These are phyloP conservation scores for Sclerotinia trifoliorum DNA, from an alignment of 2,329 filamentous ascomycete genomes.

Conservation along the genomic window DNA sequence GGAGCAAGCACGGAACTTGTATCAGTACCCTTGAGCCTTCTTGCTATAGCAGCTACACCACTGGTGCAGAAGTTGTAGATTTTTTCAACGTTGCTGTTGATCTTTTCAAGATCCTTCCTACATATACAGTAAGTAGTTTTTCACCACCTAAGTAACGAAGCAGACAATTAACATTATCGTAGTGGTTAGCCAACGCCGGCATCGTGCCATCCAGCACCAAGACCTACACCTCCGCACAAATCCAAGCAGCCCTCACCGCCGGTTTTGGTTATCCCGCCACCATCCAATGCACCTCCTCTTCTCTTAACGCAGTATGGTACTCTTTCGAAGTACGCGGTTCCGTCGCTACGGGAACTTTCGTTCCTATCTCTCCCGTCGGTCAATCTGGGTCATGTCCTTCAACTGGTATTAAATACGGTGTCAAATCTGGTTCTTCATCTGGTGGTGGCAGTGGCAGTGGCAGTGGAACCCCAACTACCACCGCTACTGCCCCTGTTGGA, in stretches of 20 bases:
- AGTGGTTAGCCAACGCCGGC: slow-evolving; percentile 59
- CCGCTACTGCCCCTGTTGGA: slow-evolving; percentile 34
- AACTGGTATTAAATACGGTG: slow-evolving; percentile 56
- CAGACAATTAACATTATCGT: slow-evolving; percentile 2
- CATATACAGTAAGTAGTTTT: slow-evolving; percentile 51
- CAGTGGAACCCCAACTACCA: slow-evolving; percentile 42
- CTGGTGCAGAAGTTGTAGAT: slow-evolving; percentile 53
- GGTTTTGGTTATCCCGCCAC: slow-evolving; percentile 48
- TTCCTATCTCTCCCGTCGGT: slow-evolving; percentile 40
- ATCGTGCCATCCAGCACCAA: slow-evolving; percentile 49
- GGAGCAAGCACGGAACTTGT: slow-evolving; percentile 72
- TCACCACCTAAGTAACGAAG: neutral
- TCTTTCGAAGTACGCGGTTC: slow-evolving; percentile 53
- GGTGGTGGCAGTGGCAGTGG: slow-evolving; percentile 39
- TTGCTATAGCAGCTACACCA: slow-evolving; percentile 56
- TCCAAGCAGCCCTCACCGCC: slow-evolving; percentile 45
- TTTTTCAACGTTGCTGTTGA: slow-evolving; percentile 39
- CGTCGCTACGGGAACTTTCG: slow-evolving; percentile 50
- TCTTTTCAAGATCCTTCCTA: slow-evolving; percentile 61
- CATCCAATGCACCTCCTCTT: slow-evolving; percentile 46
- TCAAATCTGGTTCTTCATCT: slow-evolving; percentile 42
- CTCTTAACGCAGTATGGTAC: slow-evolving; percentile 54
- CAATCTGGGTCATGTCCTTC: slow-evolving; percentile 50
- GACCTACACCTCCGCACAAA: slow-evolving; percentile 47
- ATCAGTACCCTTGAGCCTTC: slow-evolving; percentile 64